Base-by-base conservation (phyloP, 305 asterid genomes). In the Fraxinus sp. region DNA sequence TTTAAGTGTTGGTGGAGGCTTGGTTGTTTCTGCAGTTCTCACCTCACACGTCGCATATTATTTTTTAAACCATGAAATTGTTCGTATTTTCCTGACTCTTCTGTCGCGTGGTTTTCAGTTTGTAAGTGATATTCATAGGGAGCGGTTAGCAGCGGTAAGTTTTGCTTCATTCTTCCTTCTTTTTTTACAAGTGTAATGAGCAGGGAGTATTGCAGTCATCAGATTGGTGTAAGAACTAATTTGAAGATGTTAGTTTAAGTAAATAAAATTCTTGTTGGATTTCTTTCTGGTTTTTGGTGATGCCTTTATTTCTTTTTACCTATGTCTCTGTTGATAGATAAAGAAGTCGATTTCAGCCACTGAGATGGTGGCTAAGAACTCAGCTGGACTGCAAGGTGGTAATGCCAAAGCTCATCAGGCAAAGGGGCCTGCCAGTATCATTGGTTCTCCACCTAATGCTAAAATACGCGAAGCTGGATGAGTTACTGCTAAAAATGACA, bases 71-170 rank as follows among this genome's bases (percentile, higher is more conserved):
- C 57, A 46, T 71, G 16, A 77, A 79, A 33, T 11, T 43, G 32
- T 83, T 82, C 46, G 73, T 57, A 52, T 78, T 14, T 83, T 33
- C 59, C 83, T 76, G 26, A 80, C 83, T 46, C 57, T 64, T 20
- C 11, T 85, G 79, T 70, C 82, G 64, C 86, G 9, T 83, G 84
- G 35, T 86, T 83, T 86, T 86, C 94, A 94, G 99, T 64, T 81
- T 78, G 87, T 88, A 55, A 91, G 88, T 87, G 97, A 96, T 83
- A 82, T 92, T 75, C 99, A 96, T 86, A 89, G 87, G 83, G 99
- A 96, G 89, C 87, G 99, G 80, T 91, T 96, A 78, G 92, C 97
- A 30, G 95, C 86, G 77, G 97, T 96, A 90, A 83, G 93, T 83
- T 79, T 75, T 77, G 77, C 78, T 73, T 66, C 41, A 72, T 59